Conservation (phyloP, 177 flowering plant genomes). For the Vitis hybrid region DNA sequence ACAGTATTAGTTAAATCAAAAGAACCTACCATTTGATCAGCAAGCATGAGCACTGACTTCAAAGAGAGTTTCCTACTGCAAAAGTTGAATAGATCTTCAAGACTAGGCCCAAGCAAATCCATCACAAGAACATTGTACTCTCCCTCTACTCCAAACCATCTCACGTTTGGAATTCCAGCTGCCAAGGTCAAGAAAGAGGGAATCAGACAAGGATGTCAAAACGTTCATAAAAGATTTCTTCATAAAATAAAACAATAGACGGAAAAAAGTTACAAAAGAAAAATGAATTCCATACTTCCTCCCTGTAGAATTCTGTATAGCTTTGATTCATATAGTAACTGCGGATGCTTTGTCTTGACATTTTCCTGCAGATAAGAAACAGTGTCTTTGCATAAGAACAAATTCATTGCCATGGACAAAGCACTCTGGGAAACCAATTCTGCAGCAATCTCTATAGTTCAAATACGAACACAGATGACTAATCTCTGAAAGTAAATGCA, state of each 20-base stretch:
- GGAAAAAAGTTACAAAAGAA: not conserved
- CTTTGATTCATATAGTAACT: conserved; percentile 83
- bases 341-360: conserved; percentile 93
- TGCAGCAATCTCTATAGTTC: not conserved
- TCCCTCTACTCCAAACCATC: conserved; percentile 98
- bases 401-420: not conserved
- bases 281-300: conserved; percentile 63
- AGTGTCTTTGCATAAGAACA: not conserved
- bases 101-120: conserved; percentile 96
- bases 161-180: conserved; percentile 93
- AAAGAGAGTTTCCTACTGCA: conserved; percentile 86
- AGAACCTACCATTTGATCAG: conserved; percentile 83
- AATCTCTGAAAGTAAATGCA: too few relatives aligned
- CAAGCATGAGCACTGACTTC: conserved; percentile 94
- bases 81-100: conserved; percentile 89
- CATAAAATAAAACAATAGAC: not conserved
- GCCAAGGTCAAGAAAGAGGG: conserved; percentile 17
- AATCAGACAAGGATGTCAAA: not conserved
- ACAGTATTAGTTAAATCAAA: not conserved
- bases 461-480: too few relatives aligned
- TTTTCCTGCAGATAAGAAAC: conserved; percentile 58
- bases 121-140: conserved; percentile 92
- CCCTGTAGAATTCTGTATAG: conserved; percentile 84
- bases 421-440: not conserved
- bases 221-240: not conserved